Percentiles rank a stretch among this genome's conserved stretches.
These are phyloP conservation scores for Metschnikowia sp. DNA, from an alignment of 805 yeast species.

Conservation along the genomic window DNA sequence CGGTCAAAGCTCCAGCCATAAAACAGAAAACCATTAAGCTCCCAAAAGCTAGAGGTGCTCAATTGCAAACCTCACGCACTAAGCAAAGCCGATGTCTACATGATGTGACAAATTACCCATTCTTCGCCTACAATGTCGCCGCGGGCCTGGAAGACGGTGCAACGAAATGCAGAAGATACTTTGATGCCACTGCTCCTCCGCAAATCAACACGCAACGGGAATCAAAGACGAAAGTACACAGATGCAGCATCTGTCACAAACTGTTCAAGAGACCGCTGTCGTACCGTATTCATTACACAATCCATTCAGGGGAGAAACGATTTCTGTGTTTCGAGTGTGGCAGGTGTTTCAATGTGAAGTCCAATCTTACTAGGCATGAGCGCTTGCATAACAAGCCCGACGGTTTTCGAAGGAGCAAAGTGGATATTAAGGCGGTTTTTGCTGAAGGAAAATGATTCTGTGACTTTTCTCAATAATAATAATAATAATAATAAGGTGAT, in stretches of 20 bases:
- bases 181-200: neutral
- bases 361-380: slow-evolving; percentile 78
- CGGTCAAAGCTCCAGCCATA: too few relatives aligned
- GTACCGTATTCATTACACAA: slow-evolving; percentile 71
- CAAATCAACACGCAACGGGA: neutral
- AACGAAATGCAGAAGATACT: too few relatives aligned
- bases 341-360: slow-evolving; percentile 67
- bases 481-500: neutral
- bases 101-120: slow-evolving; percentile 2
- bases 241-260: slow-evolving; percentile 60
- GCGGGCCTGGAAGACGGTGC: neutral
- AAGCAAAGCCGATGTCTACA: neutral
- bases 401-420: neutral
- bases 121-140: neutral
- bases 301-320: slow-evolving; percentile 51
- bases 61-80: too few relatives aligned
- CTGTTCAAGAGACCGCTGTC: slow-evolving; percentile 82
- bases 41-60: too few relatives aligned
- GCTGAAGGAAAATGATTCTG: neutral
- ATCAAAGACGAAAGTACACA: slow-evolving; percentile 6
- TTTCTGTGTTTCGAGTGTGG: slow-evolving; percentile 52
- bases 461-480: neutral
- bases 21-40: too few relatives aligned
- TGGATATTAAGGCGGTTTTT: neutral
- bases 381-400: slow-evolving; percentile 47